phyloP scores from a whole-genome alignment of 2,329 filamentous ascomycete species.

The Monilinia polystroma region DNA sequence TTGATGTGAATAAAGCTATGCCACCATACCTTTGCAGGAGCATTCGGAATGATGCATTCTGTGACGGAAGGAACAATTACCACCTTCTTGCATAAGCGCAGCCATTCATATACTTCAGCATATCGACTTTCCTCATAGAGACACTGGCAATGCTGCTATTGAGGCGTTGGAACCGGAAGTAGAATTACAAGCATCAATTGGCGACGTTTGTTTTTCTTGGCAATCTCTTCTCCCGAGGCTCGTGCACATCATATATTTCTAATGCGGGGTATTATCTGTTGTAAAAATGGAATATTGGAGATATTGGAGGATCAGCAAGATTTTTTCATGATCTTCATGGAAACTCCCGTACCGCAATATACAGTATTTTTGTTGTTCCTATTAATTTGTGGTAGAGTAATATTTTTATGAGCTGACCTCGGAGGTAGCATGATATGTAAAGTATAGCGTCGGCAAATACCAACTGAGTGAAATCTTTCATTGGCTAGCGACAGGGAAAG shows the following conservation, averaged over 20 bases:
- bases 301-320: not conserved
- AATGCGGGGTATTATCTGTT: conserved; percentile 13
- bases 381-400: no score
- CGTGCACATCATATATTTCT: not conserved
- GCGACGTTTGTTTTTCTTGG: not conserved
- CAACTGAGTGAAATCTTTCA: not conserved
- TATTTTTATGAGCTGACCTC: not conserved
- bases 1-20: not conserved
- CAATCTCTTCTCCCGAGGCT: conserved; percentile 6
- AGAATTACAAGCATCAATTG: conserved; percentile 17
- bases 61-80: no score
- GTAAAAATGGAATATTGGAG: conserved; percentile 6
- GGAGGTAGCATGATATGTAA: conserved; percentile 4
- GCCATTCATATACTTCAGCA: not conserved
- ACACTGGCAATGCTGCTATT: not conserved
- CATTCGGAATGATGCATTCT: conserved; percentile 1
- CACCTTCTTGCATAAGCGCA: no score
- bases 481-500: not conserved
- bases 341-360: not conserved
- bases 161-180: not conserved
- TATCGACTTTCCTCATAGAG: not conserved
- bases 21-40: not conserved
- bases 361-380: not conserved
- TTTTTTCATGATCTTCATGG: not conserved
- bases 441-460: conserved; percentile 7